Evolutionary conservation across 2,329 filamentous ascomycete species (phyloP).

Genomic region (Sphaerostilbella broomeana): DNA sequence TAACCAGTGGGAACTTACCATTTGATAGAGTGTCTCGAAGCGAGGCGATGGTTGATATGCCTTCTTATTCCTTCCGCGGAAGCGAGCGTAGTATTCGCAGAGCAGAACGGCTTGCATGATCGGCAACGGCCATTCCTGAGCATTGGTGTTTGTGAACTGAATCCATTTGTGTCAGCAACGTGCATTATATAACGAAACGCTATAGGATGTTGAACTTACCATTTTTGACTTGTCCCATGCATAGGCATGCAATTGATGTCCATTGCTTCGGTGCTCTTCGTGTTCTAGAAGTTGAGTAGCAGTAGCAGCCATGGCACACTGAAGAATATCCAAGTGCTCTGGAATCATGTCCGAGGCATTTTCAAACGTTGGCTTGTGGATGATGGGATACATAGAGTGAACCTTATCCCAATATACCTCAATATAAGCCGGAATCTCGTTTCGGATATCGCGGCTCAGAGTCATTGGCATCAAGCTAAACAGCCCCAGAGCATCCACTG

Average conservation of each 20-base stretch:
- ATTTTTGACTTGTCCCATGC: conserved; percentile 43
- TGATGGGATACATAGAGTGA: conserved; percentile 41
- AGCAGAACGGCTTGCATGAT: conserved; percentile 49
- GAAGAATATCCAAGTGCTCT: conserved; percentile 38
- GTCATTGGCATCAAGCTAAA: conserved; percentile 27
- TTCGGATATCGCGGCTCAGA: conserved; percentile 34
- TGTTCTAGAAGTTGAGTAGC: conserved; percentile 44
- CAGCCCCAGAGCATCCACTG: conserved; percentile 33
- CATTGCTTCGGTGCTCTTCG: conserved; percentile 44
- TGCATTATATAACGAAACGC: not conserved
- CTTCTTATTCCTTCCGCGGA: conserved; percentile 44
- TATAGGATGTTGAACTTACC: conserved; percentile 32
- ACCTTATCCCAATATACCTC: conserved; percentile 49
- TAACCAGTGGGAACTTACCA: conserved; percentile 37
- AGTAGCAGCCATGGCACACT: conserved; percentile 51
- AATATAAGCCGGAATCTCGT: conserved; percentile 43
- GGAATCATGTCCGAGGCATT: conserved; percentile 23
- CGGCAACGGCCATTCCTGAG: conserved; percentile 39
- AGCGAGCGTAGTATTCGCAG: conserved; percentile 50
- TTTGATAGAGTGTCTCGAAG: conserved; percentile 46
- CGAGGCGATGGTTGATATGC: conserved; percentile 40
- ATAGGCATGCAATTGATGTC: conserved; percentile 44
- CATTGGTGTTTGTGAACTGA: conserved; percentile 10
- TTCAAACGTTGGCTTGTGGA: conserved; percentile 43
- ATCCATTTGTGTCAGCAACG: conserved; percentile 1